Conservation (phyloP, 352 stramenopile species). For the Peronospora belbahrii region DNA sequence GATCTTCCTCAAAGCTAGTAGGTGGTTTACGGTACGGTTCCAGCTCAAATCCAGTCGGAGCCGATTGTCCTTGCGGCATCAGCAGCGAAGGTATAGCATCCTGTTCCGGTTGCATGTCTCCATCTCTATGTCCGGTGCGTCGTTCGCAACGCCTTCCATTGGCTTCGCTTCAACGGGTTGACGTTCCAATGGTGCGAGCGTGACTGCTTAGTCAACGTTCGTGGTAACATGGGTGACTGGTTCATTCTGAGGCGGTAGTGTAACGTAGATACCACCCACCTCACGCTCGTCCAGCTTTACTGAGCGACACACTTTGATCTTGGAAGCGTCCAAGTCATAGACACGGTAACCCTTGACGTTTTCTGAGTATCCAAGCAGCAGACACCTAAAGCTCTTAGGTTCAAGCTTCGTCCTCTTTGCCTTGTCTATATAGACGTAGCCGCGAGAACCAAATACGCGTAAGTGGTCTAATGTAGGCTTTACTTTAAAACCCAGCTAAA, state of each 20-base stretch:
- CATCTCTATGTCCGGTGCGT: slow-evolving; percentile 2
- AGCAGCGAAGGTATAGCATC: neutral
- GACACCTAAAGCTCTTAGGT: slow-evolving; percentile 18
- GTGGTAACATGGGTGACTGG: neutral
- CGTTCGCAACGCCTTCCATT: slow-evolving; percentile 2
- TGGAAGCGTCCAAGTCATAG: slow-evolving; percentile 8
- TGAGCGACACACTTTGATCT: slow-evolving; percentile 10
- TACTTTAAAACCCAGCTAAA: slow-evolving; percentile 13
- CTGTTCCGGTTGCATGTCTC: neutral
- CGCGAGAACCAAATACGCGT: slow-evolving; percentile 21
- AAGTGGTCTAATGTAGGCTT: slow-evolving; percentile 10
- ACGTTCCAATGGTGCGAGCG: neutral
- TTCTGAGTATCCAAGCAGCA: slow-evolving; percentile 17
- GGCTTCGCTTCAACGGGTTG: neutral
- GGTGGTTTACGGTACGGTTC: neutral
- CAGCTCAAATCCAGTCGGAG: neutral
- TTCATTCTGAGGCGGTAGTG: neutral
- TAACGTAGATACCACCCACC: neutral
- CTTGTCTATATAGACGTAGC: slow-evolving; percentile 17
- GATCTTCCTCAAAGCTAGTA: neutral
- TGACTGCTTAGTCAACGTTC: neutral
- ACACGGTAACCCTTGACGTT: slow-evolving; percentile 17
- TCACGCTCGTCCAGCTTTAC: slow-evolving; percentile 17
- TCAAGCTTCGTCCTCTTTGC: slow-evolving; percentile 21
- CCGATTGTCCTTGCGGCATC: too few species aligned